Evolutionary conservation across 106 monocot genomes (phyloP).

Genomic region (Xerophyta viscosa): DNA sequence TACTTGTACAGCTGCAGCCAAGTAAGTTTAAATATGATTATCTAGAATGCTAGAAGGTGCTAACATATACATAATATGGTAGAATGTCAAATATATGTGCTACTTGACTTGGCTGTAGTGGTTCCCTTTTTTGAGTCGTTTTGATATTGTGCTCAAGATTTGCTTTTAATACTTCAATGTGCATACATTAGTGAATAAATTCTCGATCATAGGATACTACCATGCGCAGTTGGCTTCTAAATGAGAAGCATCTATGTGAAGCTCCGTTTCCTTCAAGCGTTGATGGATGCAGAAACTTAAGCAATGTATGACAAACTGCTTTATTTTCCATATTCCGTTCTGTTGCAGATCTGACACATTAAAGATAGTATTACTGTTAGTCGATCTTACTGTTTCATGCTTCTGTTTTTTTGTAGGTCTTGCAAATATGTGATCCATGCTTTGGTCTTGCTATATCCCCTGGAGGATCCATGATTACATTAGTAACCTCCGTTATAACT

Average conservation of each 20-base stretch:
- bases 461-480: constrained; percentile 60
- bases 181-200: too few species aligned
- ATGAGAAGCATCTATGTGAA: constrained; percentile 28
- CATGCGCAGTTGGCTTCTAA: constrained; percentile 48
- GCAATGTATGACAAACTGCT: constrained; percentile 30
- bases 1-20: constrained; percentile 85
- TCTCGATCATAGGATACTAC: constrained; percentile 52
- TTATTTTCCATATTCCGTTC: neutral
- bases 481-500: constrained; percentile 27
- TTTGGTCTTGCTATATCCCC: constrained; percentile 81
- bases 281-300: constrained; percentile 17
- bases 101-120: too few species aligned
- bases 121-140: too few species aligned
- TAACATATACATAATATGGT: too few species aligned
- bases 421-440: constrained; percentile 56
- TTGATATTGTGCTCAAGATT: too few species aligned
- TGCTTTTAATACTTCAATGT: too few species aligned
- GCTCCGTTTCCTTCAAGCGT: constrained; percentile 29
- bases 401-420: constrained; percentile 40
- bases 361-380: neutral
- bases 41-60: too few species aligned
- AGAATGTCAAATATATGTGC: too few species aligned
- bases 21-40: constrained; percentile 22
- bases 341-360: neutral
- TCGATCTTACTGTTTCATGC: constrained; percentile 8